Base-by-base conservation (phyloP, 176 grass and related monocot genomes). In the Oryza brachyantha region DNA sequence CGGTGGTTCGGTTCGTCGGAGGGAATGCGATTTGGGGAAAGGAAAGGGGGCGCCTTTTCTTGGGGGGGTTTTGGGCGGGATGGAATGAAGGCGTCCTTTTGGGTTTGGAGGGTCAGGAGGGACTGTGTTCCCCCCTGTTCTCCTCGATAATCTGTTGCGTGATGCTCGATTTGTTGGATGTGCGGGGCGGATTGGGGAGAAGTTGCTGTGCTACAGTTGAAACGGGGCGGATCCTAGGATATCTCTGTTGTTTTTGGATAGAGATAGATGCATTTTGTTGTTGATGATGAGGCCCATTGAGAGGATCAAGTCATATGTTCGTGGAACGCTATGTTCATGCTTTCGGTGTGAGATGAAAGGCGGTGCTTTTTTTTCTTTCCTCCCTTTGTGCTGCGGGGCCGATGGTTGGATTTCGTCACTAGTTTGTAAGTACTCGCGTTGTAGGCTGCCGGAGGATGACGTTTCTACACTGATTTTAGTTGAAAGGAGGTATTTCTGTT, bases 211-310 rank as follows among this genome's bases (percentile, higher is more conserved):
- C 2, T 31, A 34, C 40, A 50, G 68, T 73, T 19, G 45, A 28
- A 54, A 39, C 1, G 25, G 5, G 7, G 81, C 43, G 9, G 29
- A 29, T 39, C 27, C 22, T 72, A 0, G 25, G 4, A 26, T 0
- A 54, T 19, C 7, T 52, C 2, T 17, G 16, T 5, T 5, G 1
- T 29, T 24, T 88, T 78, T 35, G 29, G 60, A 74, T 3, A 13
- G 67, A 88, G 77, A 17, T 11, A 27, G 35, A 32, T 10, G 32
- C 34, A 3, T 68, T 88, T 35, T 61, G 8, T 61, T 35, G 54
- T 13, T 12, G 43, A 10, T 12, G 43, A 10, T 2, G 36, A 32
- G 17, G 34, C 36, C 12, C 16, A 0, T 17, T 8, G 22, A 22
- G 17, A 24, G 25, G 24, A 11, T 21, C 13, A 0, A 19, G 12